Percentiles rank a stretch among this genome's conserved stretches.
These are phyloP conservation scores for Chlamydomonas sphaeroides DNA, from an alignment of 139 green algal genomes.

Conservation along the genomic window DNA sequence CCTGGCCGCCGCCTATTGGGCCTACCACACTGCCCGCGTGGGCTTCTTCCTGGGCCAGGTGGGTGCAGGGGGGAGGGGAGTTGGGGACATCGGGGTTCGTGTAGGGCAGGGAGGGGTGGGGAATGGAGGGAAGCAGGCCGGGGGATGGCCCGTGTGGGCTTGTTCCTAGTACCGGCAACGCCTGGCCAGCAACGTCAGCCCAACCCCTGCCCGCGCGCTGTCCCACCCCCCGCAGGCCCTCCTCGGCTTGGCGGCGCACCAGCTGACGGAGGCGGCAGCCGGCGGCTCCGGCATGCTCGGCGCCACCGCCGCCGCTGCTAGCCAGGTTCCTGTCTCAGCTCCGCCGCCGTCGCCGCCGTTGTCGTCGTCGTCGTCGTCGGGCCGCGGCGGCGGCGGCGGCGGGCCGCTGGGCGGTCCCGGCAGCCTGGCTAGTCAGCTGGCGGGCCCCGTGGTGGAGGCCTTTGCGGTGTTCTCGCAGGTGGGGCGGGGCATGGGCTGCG, in stretches of 20 bases:
- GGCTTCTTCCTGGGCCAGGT: conserved; percentile 79
- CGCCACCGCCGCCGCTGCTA: background rate
- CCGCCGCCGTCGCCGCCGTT: background rate
- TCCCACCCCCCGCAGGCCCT: conserved; percentile 1
- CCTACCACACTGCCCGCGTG: conserved; percentile 75
- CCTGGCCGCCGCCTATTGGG: conserved; percentile 71
- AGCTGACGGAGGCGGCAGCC: conserved; percentile 31
- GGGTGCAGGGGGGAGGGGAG: background rate
- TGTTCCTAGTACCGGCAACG: too few species aligned
- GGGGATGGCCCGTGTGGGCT: background rate
- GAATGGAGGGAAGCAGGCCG: background rate
- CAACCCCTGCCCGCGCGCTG: background rate
- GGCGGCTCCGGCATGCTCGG: too few species aligned
- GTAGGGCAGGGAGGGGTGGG: background rate
- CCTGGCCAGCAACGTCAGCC: too few species aligned
- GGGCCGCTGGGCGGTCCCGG: too few species aligned
- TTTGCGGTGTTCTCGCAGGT: conserved; percentile 50
- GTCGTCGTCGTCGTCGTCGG: too few species aligned
- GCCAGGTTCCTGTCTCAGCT: too few species aligned
- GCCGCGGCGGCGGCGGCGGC: background rate
- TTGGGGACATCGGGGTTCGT: background rate
- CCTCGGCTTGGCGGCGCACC: conserved; percentile 25
- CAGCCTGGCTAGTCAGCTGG: conserved; percentile 22
- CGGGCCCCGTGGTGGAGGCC: conserved; percentile 43
- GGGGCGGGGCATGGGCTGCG: background rate